phyloP scores from a whole-genome alignment of 1,284 basidiomycete genomes.

The Cryptococcus jaspeensis region DNA sequence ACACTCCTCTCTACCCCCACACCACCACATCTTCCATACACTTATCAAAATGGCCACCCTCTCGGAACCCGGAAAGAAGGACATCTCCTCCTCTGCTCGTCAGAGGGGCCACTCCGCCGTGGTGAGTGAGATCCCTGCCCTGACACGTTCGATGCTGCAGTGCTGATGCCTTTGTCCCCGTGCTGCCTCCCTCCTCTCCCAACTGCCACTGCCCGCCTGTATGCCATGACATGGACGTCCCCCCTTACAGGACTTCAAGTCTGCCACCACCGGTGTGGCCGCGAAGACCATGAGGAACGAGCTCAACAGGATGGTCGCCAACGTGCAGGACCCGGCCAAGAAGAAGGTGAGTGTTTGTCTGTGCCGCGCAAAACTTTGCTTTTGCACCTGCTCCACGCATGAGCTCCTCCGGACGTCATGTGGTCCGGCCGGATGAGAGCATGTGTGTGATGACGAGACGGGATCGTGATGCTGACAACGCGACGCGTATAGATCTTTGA shows the following conservation, averaged over 20 bases:
- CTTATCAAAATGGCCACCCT: conserved; percentile 21
- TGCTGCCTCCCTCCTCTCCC: background rate
- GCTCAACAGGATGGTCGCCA: conserved; percentile 86
- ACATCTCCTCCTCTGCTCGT: conserved; percentile 28
- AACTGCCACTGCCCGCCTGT: background rate
- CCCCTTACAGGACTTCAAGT: conserved; percentile 73
- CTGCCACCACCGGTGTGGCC: conserved; percentile 94
- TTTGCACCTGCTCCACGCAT: background rate
- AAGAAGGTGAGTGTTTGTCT: conserved; percentile 66
- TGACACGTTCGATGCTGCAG: background rate
- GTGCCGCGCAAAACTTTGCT: background rate
- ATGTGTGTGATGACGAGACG: background rate
- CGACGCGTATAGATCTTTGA: conserved; percentile 74
- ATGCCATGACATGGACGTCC: background rate
- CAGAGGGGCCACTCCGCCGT: conserved; percentile 52
- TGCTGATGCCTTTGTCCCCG: background rate
- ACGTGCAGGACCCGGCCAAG: conserved; percentile 71
- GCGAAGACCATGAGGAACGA: conserved; percentile 99
- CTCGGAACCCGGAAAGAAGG: conserved; percentile 18
- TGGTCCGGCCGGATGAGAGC: no score
- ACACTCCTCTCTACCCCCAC: background rate
- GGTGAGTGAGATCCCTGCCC: conserved; percentile 31
- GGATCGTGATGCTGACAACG: background rate
- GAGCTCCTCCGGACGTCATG: background rate
- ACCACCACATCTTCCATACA: background rate